Evolutionary conservation across 768 basidiomycete species (phyloP).

Genomic region (Dendrothele bispora): DNA sequence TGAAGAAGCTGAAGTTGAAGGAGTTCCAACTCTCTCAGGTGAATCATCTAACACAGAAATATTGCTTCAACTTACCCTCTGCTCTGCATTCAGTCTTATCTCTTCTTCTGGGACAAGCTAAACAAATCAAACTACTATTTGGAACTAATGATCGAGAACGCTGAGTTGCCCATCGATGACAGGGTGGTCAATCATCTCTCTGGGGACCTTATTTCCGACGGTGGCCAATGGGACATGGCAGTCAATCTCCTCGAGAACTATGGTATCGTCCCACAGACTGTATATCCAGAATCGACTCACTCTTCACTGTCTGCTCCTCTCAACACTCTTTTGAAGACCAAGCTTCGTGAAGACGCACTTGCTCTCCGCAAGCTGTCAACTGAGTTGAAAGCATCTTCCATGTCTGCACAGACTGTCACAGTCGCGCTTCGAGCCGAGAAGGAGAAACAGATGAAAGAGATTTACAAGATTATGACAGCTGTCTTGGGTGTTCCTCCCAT

Average conservation of each 20-base stretch:
- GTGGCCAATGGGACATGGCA: slow-evolving; percentile 94
- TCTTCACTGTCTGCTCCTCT: slow-evolving; percentile 74
- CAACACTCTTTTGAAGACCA: slow-evolving; percentile 81
- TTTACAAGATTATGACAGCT: slow-evolving; percentile 83
- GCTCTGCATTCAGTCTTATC: slow-evolving; percentile 77
- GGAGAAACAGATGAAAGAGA: slow-evolving; percentile 78
- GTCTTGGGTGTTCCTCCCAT: slow-evolving; percentile 85
- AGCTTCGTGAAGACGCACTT: slow-evolving; percentile 89
- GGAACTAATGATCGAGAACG: slow-evolving; percentile 81
- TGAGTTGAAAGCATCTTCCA: slow-evolving; percentile 48
- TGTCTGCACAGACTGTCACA: slow-evolving; percentile 47
- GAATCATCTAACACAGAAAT: slow-evolving; percentile 13
- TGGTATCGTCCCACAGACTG: slow-evolving; percentile 80
- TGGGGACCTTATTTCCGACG: slow-evolving; percentile 79
- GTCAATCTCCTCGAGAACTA: slow-evolving; percentile 66
- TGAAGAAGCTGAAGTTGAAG: slow-evolving; percentile 81
- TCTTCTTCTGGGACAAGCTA: slow-evolving; percentile 97
- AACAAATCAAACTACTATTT: slow-evolving; percentile 94
- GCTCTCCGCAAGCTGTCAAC: slow-evolving; percentile 67
- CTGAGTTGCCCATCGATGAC: slow-evolving; percentile 77
- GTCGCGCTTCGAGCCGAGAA: slow-evolving; percentile 76
- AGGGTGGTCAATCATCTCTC: slow-evolving; percentile 80
- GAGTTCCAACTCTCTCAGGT: slow-evolving; percentile 94
- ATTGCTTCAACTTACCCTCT: slow-evolving; percentile 9
- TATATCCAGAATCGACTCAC: slow-evolving; percentile 85